Evolutionary conservation across 2,329 filamentous ascomycete genomes (phyloP).

Genomic region (Emergomyces orientalis): DNA sequence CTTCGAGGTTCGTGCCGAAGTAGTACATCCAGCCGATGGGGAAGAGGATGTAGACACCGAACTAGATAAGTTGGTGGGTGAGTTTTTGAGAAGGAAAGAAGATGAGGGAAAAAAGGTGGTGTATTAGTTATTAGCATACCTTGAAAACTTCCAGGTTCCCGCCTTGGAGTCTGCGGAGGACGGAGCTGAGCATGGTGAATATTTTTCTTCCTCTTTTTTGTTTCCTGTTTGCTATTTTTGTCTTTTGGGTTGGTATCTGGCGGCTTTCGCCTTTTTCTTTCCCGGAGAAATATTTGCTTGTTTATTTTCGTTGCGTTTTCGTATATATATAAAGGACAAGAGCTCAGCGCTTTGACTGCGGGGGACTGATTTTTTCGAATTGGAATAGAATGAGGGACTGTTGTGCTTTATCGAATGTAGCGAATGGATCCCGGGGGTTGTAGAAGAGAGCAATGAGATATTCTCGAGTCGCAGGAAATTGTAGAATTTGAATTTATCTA

Average conservation of each 20-base stretch:
- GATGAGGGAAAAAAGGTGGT: conserved; percentile 5
- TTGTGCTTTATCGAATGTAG: neutral
- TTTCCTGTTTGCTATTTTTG: neutral
- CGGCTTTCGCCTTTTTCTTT: neutral
- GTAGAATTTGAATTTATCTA: neutral
- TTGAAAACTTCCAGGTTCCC: conserved; percentile 94
- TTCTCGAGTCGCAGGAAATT: neutral
- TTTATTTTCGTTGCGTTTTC: neutral
- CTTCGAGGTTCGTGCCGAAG: conserved; percentile 96
- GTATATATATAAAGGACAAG: neutral
- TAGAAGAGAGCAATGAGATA: neutral
- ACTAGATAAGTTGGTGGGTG: conserved; percentile 45
- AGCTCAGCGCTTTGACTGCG: neutral
- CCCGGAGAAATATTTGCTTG: neutral
- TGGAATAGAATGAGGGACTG: neutral
- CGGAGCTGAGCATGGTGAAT: conserved; percentile 28
- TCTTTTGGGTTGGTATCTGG: neutral
- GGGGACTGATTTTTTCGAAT: neutral
- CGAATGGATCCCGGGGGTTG: neutral
- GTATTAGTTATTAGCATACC: conserved; percentile 42
- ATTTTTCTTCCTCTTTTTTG: neutral
- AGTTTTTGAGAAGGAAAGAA: neutral
- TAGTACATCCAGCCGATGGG: conserved; percentile 99
- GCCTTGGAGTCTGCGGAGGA: conserved; percentile 56
- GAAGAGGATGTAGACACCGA: conserved; percentile 98